These are phyloP conservation scores for Schwanniomyces sp. DNA, from an alignment of 805 yeast species.

Conservation along the genomic window DNA sequence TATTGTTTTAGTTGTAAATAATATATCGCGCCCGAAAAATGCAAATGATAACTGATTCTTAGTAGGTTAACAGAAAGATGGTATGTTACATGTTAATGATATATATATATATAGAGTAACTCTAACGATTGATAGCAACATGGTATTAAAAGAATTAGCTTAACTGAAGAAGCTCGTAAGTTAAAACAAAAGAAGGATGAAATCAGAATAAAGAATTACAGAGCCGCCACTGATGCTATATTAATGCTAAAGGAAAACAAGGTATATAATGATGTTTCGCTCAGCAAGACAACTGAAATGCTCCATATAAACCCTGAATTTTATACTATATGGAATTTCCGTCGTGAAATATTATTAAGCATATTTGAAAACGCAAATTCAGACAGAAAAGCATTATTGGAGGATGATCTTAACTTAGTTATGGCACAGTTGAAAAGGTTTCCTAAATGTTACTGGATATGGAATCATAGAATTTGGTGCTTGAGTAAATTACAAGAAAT, in stretches of 20 bases:
- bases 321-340: slow-evolving; percentile 86
- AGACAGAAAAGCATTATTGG: slow-evolving; percentile 24
- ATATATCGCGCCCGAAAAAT: neutral
- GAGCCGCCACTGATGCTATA: slow-evolving; percentile 42
- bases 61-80: neutral
- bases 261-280: slow-evolving; percentile 27
- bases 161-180: slow-evolving; percentile 54
- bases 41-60: neutral
- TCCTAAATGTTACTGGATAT: slow-evolving; percentile 96
- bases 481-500: slow-evolving; percentile 46
- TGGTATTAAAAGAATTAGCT: slow-evolving; percentile 61
- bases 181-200: slow-evolving; percentile 59
- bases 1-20: neutral
- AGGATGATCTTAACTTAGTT: slow-evolving; percentile 61
- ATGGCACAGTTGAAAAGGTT: slow-evolving; percentile 56
- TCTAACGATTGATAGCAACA: slow-evolving; percentile 50
- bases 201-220: slow-evolving; percentile 57
- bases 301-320: slow-evolving; percentile 78
- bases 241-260: slow-evolving; percentile 27
- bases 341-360: slow-evolving; percentile 64
- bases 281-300: slow-evolving; percentile 56
- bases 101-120: neutral
- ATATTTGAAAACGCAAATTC: slow-evolving; percentile 19
- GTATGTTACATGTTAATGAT: neutral
- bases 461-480: slow-evolving; percentile 92